Conservation (phyloP, 257 asterid species). For the Nicotiana tomentosiformis region DNA sequence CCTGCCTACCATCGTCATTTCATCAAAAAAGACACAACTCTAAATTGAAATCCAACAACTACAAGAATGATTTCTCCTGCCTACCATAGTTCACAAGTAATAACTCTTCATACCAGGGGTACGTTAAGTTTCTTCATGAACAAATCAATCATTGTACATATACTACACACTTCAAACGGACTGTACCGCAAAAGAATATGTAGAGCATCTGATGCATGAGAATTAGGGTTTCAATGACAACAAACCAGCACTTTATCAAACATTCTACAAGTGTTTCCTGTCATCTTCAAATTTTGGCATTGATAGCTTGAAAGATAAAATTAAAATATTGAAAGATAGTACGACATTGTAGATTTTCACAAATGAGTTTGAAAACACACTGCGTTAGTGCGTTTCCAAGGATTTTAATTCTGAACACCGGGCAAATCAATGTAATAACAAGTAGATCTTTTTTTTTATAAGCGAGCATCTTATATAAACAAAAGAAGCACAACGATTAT, state of each 20-base stretch:
- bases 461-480: neutral
- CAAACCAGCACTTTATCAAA: neutral
- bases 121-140: neutral
- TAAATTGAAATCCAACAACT: neutral
- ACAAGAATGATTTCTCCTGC: neutral
- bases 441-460: neutral
- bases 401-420: neutral
- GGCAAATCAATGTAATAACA: neutral
- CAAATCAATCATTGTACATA: neutral
- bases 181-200: neutral
- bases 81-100: neutral
- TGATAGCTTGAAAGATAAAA: neutral
- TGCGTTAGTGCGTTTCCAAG: neutral
- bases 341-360: neutral
- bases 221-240: neutral
- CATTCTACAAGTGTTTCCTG: neutral
- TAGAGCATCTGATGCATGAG: neutral
- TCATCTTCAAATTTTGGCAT: neutral
- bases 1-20: neutral
- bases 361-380: neutral
- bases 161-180: neutral
- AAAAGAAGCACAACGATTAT: neutral
- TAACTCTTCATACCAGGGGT: neutral
- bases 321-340: neutral
- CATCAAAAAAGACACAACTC: neutral